Evolutionary conservation across 805 yeast genomes (phyloP), one percentile per base, ranked within the genome.

Genomic region (Kazachstania africana): DNA sequence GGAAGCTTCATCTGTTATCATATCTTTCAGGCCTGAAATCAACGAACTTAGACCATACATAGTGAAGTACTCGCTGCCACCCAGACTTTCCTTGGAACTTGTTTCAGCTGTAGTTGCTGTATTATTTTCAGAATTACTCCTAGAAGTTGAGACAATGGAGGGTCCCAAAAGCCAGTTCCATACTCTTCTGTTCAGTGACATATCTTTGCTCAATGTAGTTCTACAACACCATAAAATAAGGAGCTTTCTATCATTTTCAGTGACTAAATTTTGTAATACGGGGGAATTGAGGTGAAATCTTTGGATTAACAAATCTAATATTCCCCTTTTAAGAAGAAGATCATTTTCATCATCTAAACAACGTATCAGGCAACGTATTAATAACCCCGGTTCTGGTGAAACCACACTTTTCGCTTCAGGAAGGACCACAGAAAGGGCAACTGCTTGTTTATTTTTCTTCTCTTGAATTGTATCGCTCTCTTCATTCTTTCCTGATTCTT

Each of bases 141-240:
- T 17, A 19, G 26, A 14, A 10, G 17, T 13, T 8, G 27, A 13
- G 5, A 19, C 16, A 3, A 33, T 13, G 9, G 44, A 18, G 2
- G 95, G 91, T 0, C 97, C 96, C 18, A 88, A 55, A 6, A 91
- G 59, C 94, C 95, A 91, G 36, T 69, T 76, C 95, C 97, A 87
- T 14, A 91, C 64, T 45, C 99, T 68, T 55, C 98, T 68, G 53
- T 91, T 91, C 36, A 91, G 65, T 6, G 96, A 84, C 95, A 91
- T 84, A 54, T 91, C 99, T 43, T 76, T 77, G 27, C 78, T 72
- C 27, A 84, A 59, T 3, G 91, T 78, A 0, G 87, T 75, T 8
- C 65, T 56, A 16, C 84, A 68, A 24, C 85, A 77, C 8, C 74
- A 63, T 55, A 77, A 60, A 12, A 84, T 51, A 24, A 85, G 56